Evolutionary conservation across 306 rosid genomes (phyloP).

Genomic region (Sicyos baderoa): DNA sequence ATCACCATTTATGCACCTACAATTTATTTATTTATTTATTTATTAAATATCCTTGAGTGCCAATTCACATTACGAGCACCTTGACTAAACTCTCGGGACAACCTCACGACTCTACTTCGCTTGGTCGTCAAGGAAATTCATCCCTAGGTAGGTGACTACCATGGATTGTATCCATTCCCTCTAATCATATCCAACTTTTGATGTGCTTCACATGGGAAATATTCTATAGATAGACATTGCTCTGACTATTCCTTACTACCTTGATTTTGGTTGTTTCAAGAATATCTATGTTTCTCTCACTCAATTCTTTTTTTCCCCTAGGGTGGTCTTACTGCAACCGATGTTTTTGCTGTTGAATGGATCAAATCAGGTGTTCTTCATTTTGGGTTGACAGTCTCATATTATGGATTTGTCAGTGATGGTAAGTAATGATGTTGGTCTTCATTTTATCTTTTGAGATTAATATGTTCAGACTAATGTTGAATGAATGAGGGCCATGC

Average conservation of each 20-base stretch:
- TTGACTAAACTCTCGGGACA: too few relatives aligned
- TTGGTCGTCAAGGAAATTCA: too few relatives aligned
- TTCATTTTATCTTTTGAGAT: neutral
- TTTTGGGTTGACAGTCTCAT: constrained; percentile 92
- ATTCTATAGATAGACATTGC: neutral
- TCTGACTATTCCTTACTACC: neutral
- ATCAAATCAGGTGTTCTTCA: constrained; percentile 72
- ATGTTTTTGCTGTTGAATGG: constrained; percentile 97
- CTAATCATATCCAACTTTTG: neutral
- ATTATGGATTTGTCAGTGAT: constrained; percentile 90
- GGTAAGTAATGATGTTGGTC: constrained; percentile 46
- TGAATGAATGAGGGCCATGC: neutral
- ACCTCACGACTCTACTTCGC: too few relatives aligned
- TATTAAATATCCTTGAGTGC: too few relatives aligned
- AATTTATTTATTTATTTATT: too few relatives aligned
- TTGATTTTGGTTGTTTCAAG: constrained; percentile 1
- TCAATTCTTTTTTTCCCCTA: constrained; percentile 37
- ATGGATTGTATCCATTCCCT: too few relatives aligned
- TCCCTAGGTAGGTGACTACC: too few relatives aligned
- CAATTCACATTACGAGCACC: too few relatives aligned
- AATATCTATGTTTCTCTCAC: neutral
- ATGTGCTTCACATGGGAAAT: neutral
- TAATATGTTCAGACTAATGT: neutral
- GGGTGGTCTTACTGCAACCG: constrained; percentile 99
- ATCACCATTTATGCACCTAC: neutral